Base-by-base conservation (phyloP, 2,329 filamentous ascomycete species). In the Paecilomyces dactylethromorphus region DNA sequence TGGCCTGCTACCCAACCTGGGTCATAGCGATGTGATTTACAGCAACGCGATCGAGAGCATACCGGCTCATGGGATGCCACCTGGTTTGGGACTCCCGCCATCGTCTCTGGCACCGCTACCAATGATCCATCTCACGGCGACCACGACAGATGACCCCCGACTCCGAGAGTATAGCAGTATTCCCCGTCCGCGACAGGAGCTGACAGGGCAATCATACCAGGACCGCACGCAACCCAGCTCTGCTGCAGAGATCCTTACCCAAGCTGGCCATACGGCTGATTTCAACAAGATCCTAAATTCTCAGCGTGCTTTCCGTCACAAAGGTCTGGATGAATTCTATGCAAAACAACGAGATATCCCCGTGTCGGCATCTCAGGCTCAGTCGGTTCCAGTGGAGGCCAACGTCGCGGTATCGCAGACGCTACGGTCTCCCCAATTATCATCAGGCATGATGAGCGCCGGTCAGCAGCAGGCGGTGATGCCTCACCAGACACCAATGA, bases 11-110 rank as follows among this genome's bases (percentile, higher is more conserved):
- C 79, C 89, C 56, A 83, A 86, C 56, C 82, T 88, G 57, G 85
- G 88, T 31, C 91, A 94, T 69, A 87, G 89, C 57, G 90, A 96
- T 76, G 91, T 96, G 69, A 89, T 95, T 58, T 96, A 96, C 77
- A 91, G 86, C 78, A 92, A 89, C 73, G 85, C 84, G 57, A 87
- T 89, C 69, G 85, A 87, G 62, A 83, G 85, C 64, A 82, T 87
- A 64, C 83, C 86, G 61, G n/a, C 35, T 39, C 87, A 86, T 68
- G 84, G 88, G 63, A 80, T 91, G 68, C 87, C 89, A 73, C 82
- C 88, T 74, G 88, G 87, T 76, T 85, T 93, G 78, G 84, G 87
- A 74, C 83, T 87, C 74, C 76, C 79, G 70, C 78, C 84, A 64
- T 85, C 87, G 69, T 86, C 83, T 63, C 81, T 88, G 65, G 84